A percentile compares a stretch with the other conserved stretches of the same genome.
phyloP scores from a whole-genome alignment of 495 filamentous ascomycete genomes.

The Penicillium simplicissimum region DNA sequence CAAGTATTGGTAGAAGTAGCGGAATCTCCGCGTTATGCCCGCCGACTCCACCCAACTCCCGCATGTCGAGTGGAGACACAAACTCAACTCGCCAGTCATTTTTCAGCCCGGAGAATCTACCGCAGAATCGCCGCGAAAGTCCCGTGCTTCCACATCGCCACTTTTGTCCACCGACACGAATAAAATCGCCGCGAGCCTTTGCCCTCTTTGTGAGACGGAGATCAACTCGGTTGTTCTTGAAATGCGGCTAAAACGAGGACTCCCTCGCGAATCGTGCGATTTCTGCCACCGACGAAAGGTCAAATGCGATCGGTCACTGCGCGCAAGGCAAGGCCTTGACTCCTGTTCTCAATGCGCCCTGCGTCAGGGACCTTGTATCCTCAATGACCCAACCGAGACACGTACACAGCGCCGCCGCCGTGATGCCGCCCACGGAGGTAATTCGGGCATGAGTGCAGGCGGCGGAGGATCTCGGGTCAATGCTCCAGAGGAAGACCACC shows the following conservation, averaged over 20 bases:
- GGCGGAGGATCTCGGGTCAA: too few species aligned
- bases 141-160: not conserved
- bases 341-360: slow-evolving; percentile 10
- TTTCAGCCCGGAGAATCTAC: not conserved
- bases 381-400: not conserved
- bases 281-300: slow-evolving; percentile 13
- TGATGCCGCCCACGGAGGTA: not conserved
- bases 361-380: not conserved
- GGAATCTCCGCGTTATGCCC: too few species aligned
- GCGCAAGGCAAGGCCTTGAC: slow-evolving; percentile 2
- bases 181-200: not conserved
- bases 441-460: not conserved
- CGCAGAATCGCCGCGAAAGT: not conserved
- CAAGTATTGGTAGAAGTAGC: too few species aligned
- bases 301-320: slow-evolving; percentile 11
- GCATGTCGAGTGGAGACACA: too few species aligned
- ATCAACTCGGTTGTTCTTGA: not conserved
- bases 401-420: not conserved
- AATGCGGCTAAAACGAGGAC: slow-evolving; percentile 12
- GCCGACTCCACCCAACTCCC: too few species aligned
- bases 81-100: too few species aligned
- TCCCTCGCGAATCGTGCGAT: slow-evolving; percentile 8
- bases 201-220: too few species aligned
- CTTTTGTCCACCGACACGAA: not conserved
- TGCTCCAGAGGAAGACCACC: too few species aligned